Evolutionary conservation across 805 yeast genomes (phyloP).

Genomic region (Candida yuanshanica): DNA sequence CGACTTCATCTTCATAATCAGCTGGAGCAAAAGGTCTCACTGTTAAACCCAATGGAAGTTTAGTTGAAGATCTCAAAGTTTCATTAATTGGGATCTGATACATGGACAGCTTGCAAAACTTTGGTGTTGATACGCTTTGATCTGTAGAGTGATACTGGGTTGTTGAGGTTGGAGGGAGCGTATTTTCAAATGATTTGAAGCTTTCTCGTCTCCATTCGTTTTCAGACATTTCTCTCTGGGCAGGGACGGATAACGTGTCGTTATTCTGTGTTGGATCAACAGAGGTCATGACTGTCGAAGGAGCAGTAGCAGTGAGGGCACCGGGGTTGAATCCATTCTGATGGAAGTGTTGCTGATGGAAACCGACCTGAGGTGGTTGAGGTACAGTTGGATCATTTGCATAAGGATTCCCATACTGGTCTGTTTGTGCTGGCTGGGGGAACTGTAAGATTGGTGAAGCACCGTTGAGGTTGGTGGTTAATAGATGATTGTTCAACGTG

Average conservation of each 20-base stretch:
- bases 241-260: constrained; percentile 16
- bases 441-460: neutral
- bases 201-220: constrained; percentile 25
- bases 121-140: constrained; percentile 82
- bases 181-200: constrained; percentile 70
- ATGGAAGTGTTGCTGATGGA: constrained; percentile 4
- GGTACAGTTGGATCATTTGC: neutral
- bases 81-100: constrained; percentile 77
- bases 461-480: neutral
- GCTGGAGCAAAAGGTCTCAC: constrained; percentile 79
- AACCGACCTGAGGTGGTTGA: neutral
- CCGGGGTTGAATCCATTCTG: neutral
- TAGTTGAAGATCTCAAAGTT: constrained; percentile 58
- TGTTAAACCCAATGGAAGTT: constrained; percentile 76
- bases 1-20: constrained; percentile 39
- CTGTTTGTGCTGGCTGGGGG: constrained; percentile 8
- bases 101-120: constrained; percentile 72
- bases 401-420: neutral
- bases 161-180: constrained; percentile 71
- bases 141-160: constrained; percentile 67
- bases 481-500: neutral
- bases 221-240: constrained; percentile 12
- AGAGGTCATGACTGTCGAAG: neutral
- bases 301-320: neutral
- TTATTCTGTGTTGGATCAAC: constrained; percentile 1